phyloP scores from a whole-genome alignment of 352 stramenopile genomes.

The Pythium aristosporum region DNA sequence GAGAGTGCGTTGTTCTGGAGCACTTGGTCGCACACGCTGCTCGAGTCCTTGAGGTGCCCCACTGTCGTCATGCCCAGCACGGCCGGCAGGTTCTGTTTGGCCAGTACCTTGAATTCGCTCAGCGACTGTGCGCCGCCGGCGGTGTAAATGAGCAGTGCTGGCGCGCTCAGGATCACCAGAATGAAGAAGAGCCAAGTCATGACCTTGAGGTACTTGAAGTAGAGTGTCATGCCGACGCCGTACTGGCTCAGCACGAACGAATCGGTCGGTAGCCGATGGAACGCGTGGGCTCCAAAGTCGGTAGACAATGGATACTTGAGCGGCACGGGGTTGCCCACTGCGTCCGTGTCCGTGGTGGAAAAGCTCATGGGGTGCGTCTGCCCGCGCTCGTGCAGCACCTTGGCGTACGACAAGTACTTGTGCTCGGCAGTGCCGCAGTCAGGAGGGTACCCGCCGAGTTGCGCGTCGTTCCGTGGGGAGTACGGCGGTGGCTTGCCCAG shows the following conservation, averaged over 20 bases:
- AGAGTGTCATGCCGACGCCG: slow-evolving; percentile 70
- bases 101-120: slow-evolving; percentile 57
- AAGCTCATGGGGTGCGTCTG: slow-evolving; percentile 78
- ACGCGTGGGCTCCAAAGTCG: slow-evolving; percentile 79
- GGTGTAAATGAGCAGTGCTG: slow-evolving; percentile 62
- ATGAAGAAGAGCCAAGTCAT: slow-evolving; percentile 84
- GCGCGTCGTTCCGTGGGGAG: slow-evolving; percentile 46
- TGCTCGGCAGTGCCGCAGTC: slow-evolving; percentile 72
- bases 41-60: slow-evolving; percentile 69
- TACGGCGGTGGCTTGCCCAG: slow-evolving; percentile 9
- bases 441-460: slow-evolving; percentile 67
- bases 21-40: slow-evolving; percentile 68
- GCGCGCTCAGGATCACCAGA: slow-evolving; percentile 62
- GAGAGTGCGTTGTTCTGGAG: slow-evolving; percentile 45
- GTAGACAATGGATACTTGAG: slow-evolving; percentile 56
- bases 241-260: slow-evolving; percentile 78
- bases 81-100: slow-evolving; percentile 61
- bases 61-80: slow-evolving; percentile 82
- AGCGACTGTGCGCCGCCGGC: slow-evolving; percentile 57
- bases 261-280: slow-evolving; percentile 72
- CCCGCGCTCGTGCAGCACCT: slow-evolving; percentile 66
- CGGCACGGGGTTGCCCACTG: slow-evolving; percentile 50
- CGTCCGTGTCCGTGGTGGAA: slow-evolving; percentile 52
- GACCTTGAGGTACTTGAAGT: slow-evolving; percentile 89
- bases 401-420: slow-evolving; percentile 82